Evolutionary conservation across 2,329 filamentous ascomycete species (phyloP).

Genomic region (Septoria petroselini): DNA sequence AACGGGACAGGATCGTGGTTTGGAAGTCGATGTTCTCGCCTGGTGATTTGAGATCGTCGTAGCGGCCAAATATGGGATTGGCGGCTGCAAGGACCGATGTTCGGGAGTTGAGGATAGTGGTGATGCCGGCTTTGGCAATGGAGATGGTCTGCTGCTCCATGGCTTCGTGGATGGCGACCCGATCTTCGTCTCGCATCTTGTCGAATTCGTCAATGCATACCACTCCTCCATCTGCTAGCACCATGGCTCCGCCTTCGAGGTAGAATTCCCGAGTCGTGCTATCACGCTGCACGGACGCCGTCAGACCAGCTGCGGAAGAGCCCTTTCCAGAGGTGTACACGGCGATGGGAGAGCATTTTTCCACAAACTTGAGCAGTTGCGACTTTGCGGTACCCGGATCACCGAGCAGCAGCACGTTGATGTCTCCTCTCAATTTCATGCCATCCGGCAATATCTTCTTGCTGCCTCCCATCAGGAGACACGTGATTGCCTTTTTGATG

Average conservation of each 20-base stretch:
- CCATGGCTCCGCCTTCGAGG: slow-evolving; percentile 96
- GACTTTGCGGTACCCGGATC: slow-evolving; percentile 98
- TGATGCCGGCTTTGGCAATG: slow-evolving; percentile 97
- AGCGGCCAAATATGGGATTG: slow-evolving; percentile 95
- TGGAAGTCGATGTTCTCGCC: slow-evolving; percentile 99
- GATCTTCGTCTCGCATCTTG: slow-evolving; percentile 98
- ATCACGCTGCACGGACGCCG: slow-evolving; percentile 92
- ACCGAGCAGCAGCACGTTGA: slow-evolving; percentile 94
- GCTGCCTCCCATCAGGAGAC: slow-evolving; percentile 86
- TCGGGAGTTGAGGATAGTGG: slow-evolving; percentile 91
- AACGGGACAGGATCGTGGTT: slow-evolving; percentile 94
- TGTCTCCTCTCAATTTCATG: slow-evolving; percentile 96
- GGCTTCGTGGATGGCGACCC: slow-evolving; percentile 97
- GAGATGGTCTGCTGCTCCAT: slow-evolving; percentile 99
- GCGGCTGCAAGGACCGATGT: slow-evolving; percentile 94
- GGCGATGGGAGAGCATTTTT: slow-evolving; percentile 91
- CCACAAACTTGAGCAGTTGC: slow-evolving; percentile 93
- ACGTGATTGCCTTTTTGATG: slow-evolving; percentile 97
- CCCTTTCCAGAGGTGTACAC: slow-evolving; percentile 99
- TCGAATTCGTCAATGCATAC: slow-evolving; percentile 99
- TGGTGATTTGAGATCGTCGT: slow-evolving; percentile 95
- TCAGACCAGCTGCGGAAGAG: slow-evolving; percentile 94
- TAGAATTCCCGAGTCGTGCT: slow-evolving; percentile 93
- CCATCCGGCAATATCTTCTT: slow-evolving; percentile 98
- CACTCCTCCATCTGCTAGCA: slow-evolving; percentile 91